These are phyloP conservation scores for Vigna reflexopilosa DNA, from an alignment of 306 rosid genomes.

Conservation along the genomic window DNA sequence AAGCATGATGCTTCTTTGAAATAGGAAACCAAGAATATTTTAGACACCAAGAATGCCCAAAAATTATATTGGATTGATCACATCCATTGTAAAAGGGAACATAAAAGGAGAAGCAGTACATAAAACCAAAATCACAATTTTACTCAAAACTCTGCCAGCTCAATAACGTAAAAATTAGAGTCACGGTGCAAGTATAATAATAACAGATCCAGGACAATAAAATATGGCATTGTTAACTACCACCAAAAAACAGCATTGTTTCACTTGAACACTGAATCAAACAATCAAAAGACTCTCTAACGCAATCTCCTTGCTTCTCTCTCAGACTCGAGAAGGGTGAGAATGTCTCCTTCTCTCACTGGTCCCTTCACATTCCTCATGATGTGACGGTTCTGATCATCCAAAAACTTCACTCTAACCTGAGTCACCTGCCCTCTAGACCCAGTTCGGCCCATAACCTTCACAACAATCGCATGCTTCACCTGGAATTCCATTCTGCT, in stretches of 20 bases:
- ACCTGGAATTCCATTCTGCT: background rate
- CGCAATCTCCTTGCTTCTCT: constrained; percentile 68
- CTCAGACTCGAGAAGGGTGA: constrained; percentile 61
- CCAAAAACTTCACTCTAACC: constrained; percentile 11
- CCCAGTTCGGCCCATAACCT: background rate
- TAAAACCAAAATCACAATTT: constrained; percentile 1
- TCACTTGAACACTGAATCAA: constrained; percentile 11
- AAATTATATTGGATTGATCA: background rate
- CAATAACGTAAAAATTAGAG: constrained; percentile 11
- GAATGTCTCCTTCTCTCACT: background rate
- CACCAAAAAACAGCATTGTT: background rate
- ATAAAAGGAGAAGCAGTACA: background rate
- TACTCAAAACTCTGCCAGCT: constrained; percentile 9
- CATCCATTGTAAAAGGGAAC: background rate
- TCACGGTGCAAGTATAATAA: constrained; percentile 12
- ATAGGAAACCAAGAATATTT: background rate
- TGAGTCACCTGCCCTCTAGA: background rate
- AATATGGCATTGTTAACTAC: constrained; percentile 5
- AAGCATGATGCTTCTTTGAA: too few species aligned
- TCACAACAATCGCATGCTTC: background rate
- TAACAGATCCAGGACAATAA: constrained; percentile 12
- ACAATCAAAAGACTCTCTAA: constrained; percentile 36
- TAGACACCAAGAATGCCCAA: background rate
- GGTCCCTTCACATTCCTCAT: constrained; percentile 15
- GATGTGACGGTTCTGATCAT: constrained; percentile 13